These are phyloP conservation scores for Amphichorda felina DNA, from an alignment of 2,329 filamentous ascomycete species.

Conservation along the genomic window DNA sequence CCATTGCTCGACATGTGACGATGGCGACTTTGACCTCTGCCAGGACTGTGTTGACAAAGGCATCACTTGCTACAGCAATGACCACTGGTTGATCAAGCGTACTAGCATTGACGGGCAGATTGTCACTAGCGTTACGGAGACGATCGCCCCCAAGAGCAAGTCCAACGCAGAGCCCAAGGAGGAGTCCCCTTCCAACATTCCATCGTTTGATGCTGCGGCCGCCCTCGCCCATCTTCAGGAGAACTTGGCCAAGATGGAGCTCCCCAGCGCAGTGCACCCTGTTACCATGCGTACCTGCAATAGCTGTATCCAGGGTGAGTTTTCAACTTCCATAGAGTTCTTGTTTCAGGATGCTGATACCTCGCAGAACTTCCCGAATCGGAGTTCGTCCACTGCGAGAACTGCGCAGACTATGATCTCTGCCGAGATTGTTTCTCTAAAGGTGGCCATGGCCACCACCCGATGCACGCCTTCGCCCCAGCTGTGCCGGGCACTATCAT, in stretches of 20 bases:
- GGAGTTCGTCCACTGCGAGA: constrained; percentile 73
- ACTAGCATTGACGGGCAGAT: constrained; percentile 67
- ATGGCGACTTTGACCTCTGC: constrained; percentile 92
- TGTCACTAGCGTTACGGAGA: constrained; percentile 77
- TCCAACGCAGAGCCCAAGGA: constrained; percentile 9
- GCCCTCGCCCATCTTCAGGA: constrained; percentile 7
- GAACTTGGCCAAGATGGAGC: constrained; percentile 3
- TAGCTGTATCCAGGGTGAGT: constrained; percentile 37
- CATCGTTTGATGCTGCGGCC: not conserved
- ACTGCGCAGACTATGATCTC: constrained; percentile 85
- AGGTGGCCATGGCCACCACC: constrained; percentile 81
- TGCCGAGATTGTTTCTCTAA: constrained; percentile 71
- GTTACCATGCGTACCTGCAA: constrained; percentile 51
- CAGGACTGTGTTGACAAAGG: constrained; percentile 64
- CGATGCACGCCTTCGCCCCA: constrained; percentile 67
- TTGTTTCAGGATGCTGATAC: not conserved
- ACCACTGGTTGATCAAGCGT: constrained; percentile 93
- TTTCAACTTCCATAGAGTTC: not conserved
- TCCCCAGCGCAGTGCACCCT: no score
- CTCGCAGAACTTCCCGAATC: constrained; percentile 55
- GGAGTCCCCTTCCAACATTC: constrained; percentile 3
- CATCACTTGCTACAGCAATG: constrained; percentile 62
- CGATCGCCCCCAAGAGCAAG: constrained; percentile 41
- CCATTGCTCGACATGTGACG: constrained; percentile 88
- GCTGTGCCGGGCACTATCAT: constrained; percentile 53